Evolutionary conservation across 352 stramenopile genomes (phyloP), one percentile per base, ranked within the genome.

Genomic region (Globisporangium abappressorium): DNA sequence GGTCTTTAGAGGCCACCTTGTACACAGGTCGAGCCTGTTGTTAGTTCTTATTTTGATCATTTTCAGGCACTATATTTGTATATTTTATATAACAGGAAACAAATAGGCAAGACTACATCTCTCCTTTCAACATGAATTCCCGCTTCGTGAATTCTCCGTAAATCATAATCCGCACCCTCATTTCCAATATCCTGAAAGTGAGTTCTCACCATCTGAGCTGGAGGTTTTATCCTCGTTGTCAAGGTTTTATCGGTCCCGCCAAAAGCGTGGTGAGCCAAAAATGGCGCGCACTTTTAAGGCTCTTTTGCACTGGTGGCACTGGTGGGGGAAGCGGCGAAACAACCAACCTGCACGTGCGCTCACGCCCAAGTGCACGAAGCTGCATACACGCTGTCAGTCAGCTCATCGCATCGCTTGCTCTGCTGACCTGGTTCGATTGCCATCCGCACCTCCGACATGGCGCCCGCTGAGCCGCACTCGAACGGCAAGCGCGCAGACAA

Each of bases 281-380:
- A 65, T 65, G 60, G 60, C 60, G 60, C 60, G 60, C 28, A 65
- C 9, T 47, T 30, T 54, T 49, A 22, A 6, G 43, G 43, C 43
- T 49, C 43, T 43, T 15, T 43, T 43, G 24, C 24, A 26, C 24
- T 26, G 24, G 24, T 26, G 3, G 33, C 20, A 57, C 41, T 64
- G 20, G 58, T 36, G 54, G 54, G 54, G 54, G 12, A 59, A 41
- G 53, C 26, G 5, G 6, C 15, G 54, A 38, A n/a, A 59, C 51
- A 18, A 36, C 51, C 28, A 26, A 6, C 8, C 51, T n/a, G 14
- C 54, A 34, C 54, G 54, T 22, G 54, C 20, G 26, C 54, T 24
- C n/a, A 30, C 20, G 22, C 22, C 12, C n/a, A 22, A 28, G 24
- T 38, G 14, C n/a, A 5, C 26, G 26, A 57, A 20, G 8, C 26